Conservation (phyloP, 805 yeast genomes). For the Lipomyces sp. region DNA sequence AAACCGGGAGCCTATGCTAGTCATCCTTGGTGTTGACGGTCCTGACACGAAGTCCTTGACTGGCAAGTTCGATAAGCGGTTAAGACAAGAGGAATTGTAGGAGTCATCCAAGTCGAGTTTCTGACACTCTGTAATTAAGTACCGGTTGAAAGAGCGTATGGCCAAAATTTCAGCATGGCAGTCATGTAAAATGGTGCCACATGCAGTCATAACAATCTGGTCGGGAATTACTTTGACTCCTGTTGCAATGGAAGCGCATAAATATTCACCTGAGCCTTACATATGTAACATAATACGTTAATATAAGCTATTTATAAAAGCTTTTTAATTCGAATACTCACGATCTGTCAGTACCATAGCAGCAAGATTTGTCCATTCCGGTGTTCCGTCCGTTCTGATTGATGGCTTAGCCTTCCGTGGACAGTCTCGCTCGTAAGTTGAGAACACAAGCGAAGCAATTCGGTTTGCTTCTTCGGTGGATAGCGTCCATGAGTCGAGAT, state of each 20-base stretch:
- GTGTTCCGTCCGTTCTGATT: slow-evolving; percentile 56
- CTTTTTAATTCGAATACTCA: too few species aligned
- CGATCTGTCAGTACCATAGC: slow-evolving; percentile 49
- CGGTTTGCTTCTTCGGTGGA: not conserved
- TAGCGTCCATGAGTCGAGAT: not conserved
- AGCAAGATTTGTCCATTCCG: slow-evolving; percentile 84
- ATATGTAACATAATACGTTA: not conserved
- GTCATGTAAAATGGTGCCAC: slow-evolving; percentile 75
- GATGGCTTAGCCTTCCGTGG: slow-evolving; percentile 56
- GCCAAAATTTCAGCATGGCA: slow-evolving; percentile 85
- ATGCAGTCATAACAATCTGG: slow-evolving; percentile 41
- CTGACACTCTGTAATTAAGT: slow-evolving; percentile 49
- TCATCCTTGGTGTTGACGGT: slow-evolving; percentile 18
- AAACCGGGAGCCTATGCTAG: too few species aligned
- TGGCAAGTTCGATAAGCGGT: too few species aligned
- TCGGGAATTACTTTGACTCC: slow-evolving; percentile 82
- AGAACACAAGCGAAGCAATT: slow-evolving; percentile 8
- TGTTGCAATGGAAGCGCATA: slow-evolving; percentile 41
- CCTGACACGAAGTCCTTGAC: too few species aligned
- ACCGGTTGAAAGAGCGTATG: slow-evolving; percentile 64
- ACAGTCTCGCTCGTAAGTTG: slow-evolving; percentile 4
- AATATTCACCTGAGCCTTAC: not conserved
- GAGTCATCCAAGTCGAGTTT: not conserved
- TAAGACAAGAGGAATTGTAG: slow-evolving; percentile 5
- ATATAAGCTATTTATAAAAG: not conserved